phyloP scores from a whole-genome alignment of 805 yeast genomes.

The Yarrowia divulgata region DNA sequence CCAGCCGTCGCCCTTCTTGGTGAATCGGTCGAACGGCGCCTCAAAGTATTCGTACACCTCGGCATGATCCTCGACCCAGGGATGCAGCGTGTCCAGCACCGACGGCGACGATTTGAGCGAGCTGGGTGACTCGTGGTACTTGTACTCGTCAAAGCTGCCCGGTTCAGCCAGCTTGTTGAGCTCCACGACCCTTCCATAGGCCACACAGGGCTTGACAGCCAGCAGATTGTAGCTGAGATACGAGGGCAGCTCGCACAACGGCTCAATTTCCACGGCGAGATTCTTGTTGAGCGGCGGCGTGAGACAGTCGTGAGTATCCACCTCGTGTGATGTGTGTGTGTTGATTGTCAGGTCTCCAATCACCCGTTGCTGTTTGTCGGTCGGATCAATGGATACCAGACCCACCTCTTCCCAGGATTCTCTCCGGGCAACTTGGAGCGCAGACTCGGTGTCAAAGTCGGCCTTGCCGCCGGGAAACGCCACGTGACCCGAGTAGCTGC shows the following conservation, averaged over 20 bases:
- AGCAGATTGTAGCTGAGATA: slow-evolving; percentile 82
- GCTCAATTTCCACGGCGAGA: slow-evolving; percentile 55
- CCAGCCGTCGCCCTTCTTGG: slow-evolving; percentile 43
- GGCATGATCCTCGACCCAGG: slow-evolving; percentile 35
- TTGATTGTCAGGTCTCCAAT: slow-evolving; percentile 25
- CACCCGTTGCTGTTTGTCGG: background rate
- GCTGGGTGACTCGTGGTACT: slow-evolving; percentile 36
- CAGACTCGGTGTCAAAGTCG: slow-evolving; percentile 66
- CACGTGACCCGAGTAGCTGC: slow-evolving; percentile 85
- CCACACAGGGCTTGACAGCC: slow-evolving; percentile 78
- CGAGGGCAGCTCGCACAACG: slow-evolving; percentile 71
- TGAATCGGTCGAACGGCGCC: slow-evolving; percentile 45
- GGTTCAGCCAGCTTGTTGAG: slow-evolving; percentile 25
- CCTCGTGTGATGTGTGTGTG: slow-evolving; percentile 16
- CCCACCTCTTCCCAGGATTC: slow-evolving; percentile 93
- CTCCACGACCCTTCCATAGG: slow-evolving; percentile 41
- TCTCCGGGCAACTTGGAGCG: slow-evolving; percentile 77
- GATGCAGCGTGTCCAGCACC: slow-evolving; percentile 35
- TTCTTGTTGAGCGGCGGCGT: slow-evolving; percentile 28
- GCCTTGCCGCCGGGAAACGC: slow-evolving; percentile 96
- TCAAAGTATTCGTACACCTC: slow-evolving; percentile 51
- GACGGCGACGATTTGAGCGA: slow-evolving; percentile 43
- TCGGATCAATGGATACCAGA: slow-evolving; percentile 46
- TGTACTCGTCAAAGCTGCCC: slow-evolving; percentile 7
- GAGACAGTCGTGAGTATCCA: slow-evolving; percentile 28